phyloP scores from a whole-genome alignment of 768 basidiomycete genomes.

The Russula brevipes region DNA sequence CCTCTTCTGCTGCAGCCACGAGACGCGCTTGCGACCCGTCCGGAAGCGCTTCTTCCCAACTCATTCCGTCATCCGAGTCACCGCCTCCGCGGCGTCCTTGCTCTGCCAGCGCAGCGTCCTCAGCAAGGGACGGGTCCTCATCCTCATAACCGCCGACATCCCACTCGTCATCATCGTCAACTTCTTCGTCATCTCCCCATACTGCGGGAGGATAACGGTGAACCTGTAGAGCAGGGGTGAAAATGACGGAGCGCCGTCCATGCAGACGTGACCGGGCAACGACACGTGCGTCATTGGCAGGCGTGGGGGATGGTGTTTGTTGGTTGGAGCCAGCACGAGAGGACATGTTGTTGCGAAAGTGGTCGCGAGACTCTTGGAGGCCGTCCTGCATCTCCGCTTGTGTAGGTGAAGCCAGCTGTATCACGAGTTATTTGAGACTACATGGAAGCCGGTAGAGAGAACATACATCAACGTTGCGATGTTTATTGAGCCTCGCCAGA shows the following conservation, averaged over 20 bases:
- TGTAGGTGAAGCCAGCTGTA: constrained; percentile 68
- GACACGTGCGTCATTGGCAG: constrained; percentile 37
- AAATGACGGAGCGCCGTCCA: constrained; percentile 48
- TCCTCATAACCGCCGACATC: constrained; percentile 65
- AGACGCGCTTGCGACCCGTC: constrained; percentile 39
- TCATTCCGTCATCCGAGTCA: constrained; percentile 81
- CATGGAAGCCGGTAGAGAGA: neutral
- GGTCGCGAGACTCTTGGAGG: constrained; percentile 46
- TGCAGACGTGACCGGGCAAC: constrained; percentile 26
- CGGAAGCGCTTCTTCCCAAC: constrained; percentile 74
- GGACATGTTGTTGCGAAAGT: constrained; percentile 46
- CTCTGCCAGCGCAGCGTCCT: constrained; percentile 48
- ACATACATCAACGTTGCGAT: constrained; percentile 92
- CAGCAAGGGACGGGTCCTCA: constrained; percentile 58
- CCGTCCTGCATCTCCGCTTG: constrained; percentile 62
- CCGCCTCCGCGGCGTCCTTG: constrained; percentile 32
- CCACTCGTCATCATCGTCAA: constrained; percentile 53
- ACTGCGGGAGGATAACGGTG: constrained; percentile 78
- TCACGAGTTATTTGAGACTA: constrained; percentile 2
- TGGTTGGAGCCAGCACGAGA: constrained; percentile 46
- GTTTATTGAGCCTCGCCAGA: constrained; percentile 91
- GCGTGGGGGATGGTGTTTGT: constrained; percentile 46
- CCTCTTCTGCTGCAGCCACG: constrained; percentile 29
- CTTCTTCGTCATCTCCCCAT: constrained; percentile 73
- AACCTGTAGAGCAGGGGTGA: constrained; percentile 61